phyloP scores from a whole-genome alignment of 2,329 filamentous ascomycete genomes.

The Zasmidium citrigriseum region DNA sequence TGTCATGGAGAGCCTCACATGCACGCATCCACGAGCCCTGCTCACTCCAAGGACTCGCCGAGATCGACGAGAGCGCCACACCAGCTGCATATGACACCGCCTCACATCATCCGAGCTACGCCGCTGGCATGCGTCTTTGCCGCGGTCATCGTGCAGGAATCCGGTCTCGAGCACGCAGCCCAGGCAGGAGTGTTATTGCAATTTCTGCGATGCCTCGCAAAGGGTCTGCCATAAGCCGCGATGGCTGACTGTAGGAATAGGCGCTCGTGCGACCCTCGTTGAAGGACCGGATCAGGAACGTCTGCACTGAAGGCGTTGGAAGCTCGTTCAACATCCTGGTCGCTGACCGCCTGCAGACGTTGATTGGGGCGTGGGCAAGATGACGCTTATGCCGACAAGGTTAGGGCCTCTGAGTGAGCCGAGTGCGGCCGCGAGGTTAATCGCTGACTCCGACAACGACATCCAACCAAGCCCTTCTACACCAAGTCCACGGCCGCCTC shows the following conservation, averaged over 20 bases:
- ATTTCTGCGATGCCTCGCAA: conserved; percentile 8
- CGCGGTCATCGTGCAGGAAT: conserved; percentile 2
- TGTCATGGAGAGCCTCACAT: conserved; percentile 1
- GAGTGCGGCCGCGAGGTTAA: neutral
- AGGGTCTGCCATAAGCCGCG: neutral
- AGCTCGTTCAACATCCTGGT: conserved; percentile 11
- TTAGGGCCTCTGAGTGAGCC: neutral
- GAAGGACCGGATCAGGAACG: conserved; percentile 12
- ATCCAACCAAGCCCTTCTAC: conserved; percentile 18
- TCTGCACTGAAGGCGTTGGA: conserved; percentile 14
- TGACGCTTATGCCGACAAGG: conserved; percentile 11
- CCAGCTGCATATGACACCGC: neutral
- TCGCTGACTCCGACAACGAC: conserved; percentile 5
- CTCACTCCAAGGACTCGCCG: neutral
- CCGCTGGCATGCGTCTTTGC: conserved; percentile 6
- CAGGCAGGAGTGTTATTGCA: conserved; percentile 3
- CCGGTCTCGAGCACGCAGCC: conserved; percentile 3
- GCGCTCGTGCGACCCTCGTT: conserved; percentile 22
- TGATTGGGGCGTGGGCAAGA: conserved; percentile 14
- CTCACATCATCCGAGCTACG: conserved; percentile 5
- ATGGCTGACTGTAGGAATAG: conserved; percentile 13
- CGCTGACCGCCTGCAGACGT: neutral
- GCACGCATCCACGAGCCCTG: neutral
- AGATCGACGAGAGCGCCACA: conserved; percentile 2
- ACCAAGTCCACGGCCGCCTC: conserved; percentile 10